Evolutionary conservation across 257 asterid species (phyloP).

Genomic region (Fraxinus americana): DNA sequence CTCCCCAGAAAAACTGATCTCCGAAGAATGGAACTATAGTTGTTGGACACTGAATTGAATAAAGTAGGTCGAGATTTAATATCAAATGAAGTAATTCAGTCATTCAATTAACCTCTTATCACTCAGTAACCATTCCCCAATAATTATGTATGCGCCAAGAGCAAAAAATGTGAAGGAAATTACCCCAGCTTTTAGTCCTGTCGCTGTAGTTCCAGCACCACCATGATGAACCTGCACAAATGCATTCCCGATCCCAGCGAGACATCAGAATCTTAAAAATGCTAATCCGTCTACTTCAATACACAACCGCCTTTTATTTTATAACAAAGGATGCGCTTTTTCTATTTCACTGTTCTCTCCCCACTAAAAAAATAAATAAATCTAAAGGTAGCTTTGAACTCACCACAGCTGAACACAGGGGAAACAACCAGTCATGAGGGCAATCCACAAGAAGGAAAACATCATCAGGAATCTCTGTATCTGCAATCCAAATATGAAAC

Average conservation of each 20-base stretch:
- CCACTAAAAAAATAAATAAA: background rate
- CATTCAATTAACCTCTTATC: background rate
- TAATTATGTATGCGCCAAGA: background rate
- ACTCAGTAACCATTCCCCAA: background rate
- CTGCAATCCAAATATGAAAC: conserved; percentile 41
- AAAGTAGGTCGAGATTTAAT: background rate
- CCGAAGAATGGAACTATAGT: conserved; percentile 96
- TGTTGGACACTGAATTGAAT: conserved; percentile 85
- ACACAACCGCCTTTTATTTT: background rate
- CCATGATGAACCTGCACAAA: conserved; percentile 89
- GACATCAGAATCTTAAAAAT: conserved; percentile 9
- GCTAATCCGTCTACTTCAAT: background rate
- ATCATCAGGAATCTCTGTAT: conserved; percentile 65
- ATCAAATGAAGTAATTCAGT: background rate
- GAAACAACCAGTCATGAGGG: conserved; percentile 99
- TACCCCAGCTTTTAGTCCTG: conserved; percentile 97
- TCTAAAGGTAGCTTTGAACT: conserved; percentile 35
- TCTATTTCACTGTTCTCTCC: background rate
- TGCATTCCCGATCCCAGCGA: conserved; percentile 16
- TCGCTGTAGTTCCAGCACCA: conserved; percentile 99
- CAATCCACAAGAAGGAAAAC: conserved; percentile 80
- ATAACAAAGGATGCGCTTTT: background rate
- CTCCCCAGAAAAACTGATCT: conserved; percentile 99
- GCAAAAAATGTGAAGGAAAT: conserved; percentile 8
- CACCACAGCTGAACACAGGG: conserved; percentile 97